Percentiles rank a stretch among this genome's conserved stretches.
Conservation (phyloP, 768 basidiomycete species). For the Hemileccinum rubropunctum region DNA sequence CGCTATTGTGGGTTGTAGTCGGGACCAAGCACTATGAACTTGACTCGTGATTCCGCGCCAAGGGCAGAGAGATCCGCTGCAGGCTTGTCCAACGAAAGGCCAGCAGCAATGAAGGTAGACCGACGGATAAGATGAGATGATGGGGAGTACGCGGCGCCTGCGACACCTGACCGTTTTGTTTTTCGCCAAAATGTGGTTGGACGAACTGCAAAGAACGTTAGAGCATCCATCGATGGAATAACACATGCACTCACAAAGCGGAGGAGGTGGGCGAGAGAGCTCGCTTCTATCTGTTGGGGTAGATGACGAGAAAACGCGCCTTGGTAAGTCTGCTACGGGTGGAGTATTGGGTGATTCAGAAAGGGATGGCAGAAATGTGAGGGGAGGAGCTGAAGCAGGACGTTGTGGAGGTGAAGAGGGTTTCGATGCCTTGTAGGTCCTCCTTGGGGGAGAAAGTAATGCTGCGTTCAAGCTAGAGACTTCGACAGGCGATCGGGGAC, state of each 20-base stretch:
- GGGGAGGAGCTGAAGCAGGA: constrained; percentile 26
- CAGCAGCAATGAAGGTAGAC: constrained; percentile 77
- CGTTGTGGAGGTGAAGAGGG: constrained; percentile 6
- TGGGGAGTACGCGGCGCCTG: constrained; percentile 69
- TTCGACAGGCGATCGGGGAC: constrained; percentile 27
- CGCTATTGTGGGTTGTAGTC: constrained; percentile 31
- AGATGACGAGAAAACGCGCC: constrained; percentile 17
- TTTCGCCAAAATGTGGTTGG: constrained; percentile 82
- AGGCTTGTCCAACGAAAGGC: constrained; percentile 64
- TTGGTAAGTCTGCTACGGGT: constrained; percentile 8
- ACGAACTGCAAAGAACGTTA: constrained; percentile 49
- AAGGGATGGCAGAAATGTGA: not conserved
- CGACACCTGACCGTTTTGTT: constrained; percentile 67
- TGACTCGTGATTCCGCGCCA: constrained; percentile 57
- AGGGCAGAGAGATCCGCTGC: constrained; percentile 57
- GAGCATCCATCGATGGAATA: not conserved
- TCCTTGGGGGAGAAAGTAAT: constrained; percentile 28
- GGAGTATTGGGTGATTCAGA: not conserved
- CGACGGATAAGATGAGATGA: constrained; percentile 71
- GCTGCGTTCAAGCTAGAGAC: constrained; percentile 13
- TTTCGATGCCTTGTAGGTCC: constrained; percentile 24
- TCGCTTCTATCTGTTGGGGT: constrained; percentile 30
- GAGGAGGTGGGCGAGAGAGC: constrained; percentile 58
- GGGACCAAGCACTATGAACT: constrained; percentile 38
- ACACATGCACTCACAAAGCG: constrained; percentile 49